Evolutionary conservation across 306 rosid genomes (phyloP).

Genomic region (Clitoria ternatea): DNA sequence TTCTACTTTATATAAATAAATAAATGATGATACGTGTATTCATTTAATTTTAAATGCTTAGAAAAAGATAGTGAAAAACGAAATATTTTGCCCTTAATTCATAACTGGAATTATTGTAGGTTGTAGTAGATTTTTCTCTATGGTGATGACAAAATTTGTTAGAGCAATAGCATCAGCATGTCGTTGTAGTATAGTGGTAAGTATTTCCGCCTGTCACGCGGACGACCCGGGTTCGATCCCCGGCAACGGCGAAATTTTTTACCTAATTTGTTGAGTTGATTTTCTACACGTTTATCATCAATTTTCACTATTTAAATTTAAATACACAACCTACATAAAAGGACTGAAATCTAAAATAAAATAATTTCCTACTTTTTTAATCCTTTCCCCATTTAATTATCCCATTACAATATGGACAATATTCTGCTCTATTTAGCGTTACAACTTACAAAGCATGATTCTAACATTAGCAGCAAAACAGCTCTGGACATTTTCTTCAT

Average conservation of each 20-base stretch:
- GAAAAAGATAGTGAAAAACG: no score
- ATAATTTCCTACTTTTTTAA: neutral
- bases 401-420: slow-evolving; percentile 36
- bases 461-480: slow-evolving; percentile 16
- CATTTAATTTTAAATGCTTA: no score
- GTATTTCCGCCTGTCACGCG: no score
- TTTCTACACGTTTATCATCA: no score
- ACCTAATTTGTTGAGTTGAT: no score
- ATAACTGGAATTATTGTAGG: no score
- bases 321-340: neutral
- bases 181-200: slow-evolving; percentile 14
- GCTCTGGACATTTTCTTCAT: slow-evolving; percentile 3
- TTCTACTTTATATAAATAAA: no score
- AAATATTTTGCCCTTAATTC: no score
- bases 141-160: no score
- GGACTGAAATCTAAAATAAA: neutral
- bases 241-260: neutral
- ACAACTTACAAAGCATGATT: slow-evolving; percentile 9
- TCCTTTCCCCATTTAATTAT: slow-evolving; percentile 21
- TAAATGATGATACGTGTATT: no score
- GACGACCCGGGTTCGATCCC: slow-evolving; percentile 8
- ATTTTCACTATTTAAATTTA: neutral
- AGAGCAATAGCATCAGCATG: neutral
- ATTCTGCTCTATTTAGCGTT: neutral
- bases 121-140: no score